A percentile compares a stretch with the other conserved stretches of the same genome.
phyloP scores from a whole-genome alignment of 805 yeast species.

The Metschnikowia aberdeeniae region DNA sequence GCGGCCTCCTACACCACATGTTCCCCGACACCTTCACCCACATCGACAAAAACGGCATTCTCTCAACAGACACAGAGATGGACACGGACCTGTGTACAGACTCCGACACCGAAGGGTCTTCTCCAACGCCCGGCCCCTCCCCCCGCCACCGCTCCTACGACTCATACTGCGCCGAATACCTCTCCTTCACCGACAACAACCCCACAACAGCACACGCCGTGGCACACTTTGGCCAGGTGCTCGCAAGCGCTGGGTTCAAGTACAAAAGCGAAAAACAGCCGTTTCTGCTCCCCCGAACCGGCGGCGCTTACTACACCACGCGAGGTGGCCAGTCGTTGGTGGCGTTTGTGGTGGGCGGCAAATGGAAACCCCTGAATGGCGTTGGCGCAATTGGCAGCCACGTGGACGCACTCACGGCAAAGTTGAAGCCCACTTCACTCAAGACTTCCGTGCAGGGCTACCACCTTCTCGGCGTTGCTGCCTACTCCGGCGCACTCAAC shows the following conservation, averaged over 20 bases:
- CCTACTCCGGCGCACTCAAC: constrained; percentile 35
- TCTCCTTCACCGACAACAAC: constrained; percentile 30
- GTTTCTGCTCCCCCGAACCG: constrained; percentile 5
- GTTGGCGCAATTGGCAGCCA: constrained; percentile 30
- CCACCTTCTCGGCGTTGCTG: constrained; percentile 37
- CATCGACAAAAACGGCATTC: constrained; percentile 7
- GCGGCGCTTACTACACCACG: constrained; percentile 26
- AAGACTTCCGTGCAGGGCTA: constrained; percentile 27
- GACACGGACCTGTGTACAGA: constrained; percentile 3
- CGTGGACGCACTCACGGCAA: constrained; percentile 36
- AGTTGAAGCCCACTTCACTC: constrained; percentile 29
- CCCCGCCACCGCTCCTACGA: constrained; percentile 10
- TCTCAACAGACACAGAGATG: constrained; percentile 11
- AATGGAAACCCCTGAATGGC: constrained; percentile 33
- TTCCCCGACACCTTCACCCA: background rate
- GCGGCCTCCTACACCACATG: too few species aligned
- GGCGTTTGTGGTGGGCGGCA: constrained; percentile 37
- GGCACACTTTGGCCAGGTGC: constrained; percentile 19
- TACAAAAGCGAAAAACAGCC: constrained; percentile 23
- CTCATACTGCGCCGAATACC: constrained; percentile 20
- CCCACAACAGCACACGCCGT: constrained; percentile 43
- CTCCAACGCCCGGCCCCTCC: background rate
- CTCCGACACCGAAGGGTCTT: background rate
- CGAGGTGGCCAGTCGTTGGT: constrained; percentile 32
- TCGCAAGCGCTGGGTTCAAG: constrained; percentile 27